Evolutionary conservation across 768 basidiomycete genomes (phyloP).

Genomic region (Terana coerulea): DNA sequence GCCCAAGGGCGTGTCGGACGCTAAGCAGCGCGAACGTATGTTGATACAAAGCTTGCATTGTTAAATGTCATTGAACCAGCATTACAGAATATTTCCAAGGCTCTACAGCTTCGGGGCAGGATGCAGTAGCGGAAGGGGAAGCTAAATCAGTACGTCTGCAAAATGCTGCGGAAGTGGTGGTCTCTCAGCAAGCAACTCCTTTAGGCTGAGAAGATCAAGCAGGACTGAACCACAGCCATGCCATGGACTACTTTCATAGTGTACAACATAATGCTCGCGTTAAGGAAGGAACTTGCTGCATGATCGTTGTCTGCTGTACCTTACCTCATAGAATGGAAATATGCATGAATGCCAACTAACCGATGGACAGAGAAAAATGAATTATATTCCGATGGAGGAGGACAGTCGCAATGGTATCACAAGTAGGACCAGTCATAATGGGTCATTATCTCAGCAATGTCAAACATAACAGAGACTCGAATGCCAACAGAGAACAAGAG

Average conservation of each 20-base stretch:
- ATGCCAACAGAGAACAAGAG: no score
- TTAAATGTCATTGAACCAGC: background rate
- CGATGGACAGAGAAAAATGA: no score
- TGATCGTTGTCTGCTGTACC: no score
- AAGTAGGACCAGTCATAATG: no score
- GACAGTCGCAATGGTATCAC: no score
- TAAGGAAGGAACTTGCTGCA: no score
- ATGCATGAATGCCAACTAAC: no score
- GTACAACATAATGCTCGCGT: no score
- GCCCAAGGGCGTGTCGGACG: constrained; percentile 34
- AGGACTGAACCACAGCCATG: background rate
- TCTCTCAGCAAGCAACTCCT: background rate
- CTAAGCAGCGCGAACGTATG: constrained; percentile 44
- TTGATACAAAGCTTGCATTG: background rate
- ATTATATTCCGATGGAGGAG: no score
- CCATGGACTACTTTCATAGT: background rate
- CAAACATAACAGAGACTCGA: no score
- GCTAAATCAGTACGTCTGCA: background rate
- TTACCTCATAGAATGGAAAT: no score
- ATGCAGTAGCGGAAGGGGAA: background rate
- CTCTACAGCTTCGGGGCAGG: background rate
- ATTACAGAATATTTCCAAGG: background rate
- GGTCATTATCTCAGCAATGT: no score
- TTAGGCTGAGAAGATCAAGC: constrained; percentile 1
- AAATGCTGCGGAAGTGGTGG: background rate